phyloP scores from a whole-genome alignment of 176 grass and related monocot genomes.

The Oryza coarctata region DNA sequence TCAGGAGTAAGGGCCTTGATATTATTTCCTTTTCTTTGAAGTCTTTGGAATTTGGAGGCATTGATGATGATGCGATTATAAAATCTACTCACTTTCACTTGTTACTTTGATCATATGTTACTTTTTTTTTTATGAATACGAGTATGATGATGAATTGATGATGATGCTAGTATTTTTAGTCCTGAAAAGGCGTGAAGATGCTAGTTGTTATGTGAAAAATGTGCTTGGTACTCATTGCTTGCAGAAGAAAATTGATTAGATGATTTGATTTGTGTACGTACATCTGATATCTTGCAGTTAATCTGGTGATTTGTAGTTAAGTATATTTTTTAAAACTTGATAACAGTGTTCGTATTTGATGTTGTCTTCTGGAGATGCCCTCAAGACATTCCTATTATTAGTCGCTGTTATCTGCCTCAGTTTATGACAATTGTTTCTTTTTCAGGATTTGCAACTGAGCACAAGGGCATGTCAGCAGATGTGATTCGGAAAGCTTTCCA shows the following conservation, averaged over 20 bases:
- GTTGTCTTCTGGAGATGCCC: too few species aligned
- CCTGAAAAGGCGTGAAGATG: slow-evolving; percentile 4
- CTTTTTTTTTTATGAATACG: neutral
- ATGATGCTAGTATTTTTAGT: neutral
- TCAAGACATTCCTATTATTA: neutral
- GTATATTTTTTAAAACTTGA: neutral
- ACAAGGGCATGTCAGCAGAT: slow-evolving; percentile 68
- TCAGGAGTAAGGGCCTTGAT: slow-evolving; percentile 59
- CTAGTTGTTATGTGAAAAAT: slow-evolving; percentile 1
- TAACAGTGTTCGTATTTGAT: neutral
- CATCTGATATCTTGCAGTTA: neutral
- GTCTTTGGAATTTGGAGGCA: neutral
- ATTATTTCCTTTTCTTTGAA: neutral
- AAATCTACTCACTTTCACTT: neutral
- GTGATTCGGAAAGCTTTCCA: slow-evolving; percentile 79
- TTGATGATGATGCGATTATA: slow-evolving; percentile 29
- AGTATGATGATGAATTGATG: neutral
- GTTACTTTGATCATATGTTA: neutral
- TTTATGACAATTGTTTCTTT: slow-evolving; percentile 27
- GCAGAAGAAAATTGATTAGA: slow-evolving; percentile 1
- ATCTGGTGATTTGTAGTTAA: neutral
- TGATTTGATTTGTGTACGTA: slow-evolving; percentile 30
- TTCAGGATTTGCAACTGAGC: slow-evolving; percentile 72
- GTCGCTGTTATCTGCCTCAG: slow-evolving; percentile 5
- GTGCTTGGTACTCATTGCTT: neutral